Evolutionary conservation across 805 yeast species (phyloP), one percentile per base, ranked within the genome.

Genomic region (Candida succiphila): DNA sequence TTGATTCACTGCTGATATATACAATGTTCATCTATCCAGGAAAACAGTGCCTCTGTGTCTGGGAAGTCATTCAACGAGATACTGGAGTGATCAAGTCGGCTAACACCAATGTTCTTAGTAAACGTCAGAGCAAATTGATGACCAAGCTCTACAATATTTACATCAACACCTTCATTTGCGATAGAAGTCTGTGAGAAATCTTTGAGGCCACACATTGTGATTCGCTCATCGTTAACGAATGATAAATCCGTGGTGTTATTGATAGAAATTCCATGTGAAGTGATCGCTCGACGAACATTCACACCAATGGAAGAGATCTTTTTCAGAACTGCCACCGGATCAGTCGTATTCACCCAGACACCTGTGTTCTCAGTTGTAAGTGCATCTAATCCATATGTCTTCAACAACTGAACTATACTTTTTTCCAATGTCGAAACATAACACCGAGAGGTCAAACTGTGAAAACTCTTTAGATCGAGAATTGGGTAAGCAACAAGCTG

Each of bases 301-400:
- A 89, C 75, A 0, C 98, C 98, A 4, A 94, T 72, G 17, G 96
- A 82, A 1, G 95, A 88, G 22, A 92, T 79, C 53, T 92, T 88
- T 21, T 58, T 48, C 34, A 65, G 48, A 12, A 60, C 57, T 29
- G 55, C 52, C 1, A 24, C 17, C 6, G 31, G 29, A 6, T 37
- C 14, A 9, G 17, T 14, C n/a, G 35, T 34, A 9, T 40, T 33
- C 25, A 79, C 63, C 96, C 96, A 89, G 3, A 89, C 95, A 0
- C 97, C 97, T 0, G 95, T 89, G 44, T 86, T 72, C 14, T 66
- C 72, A 1, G 84, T 81, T 14, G 68, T 61, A 38, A 56, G 61
- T 10, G 74, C 72, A 2, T 54, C 42, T 10, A 84, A 49, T 0
- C 60, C 64, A 45, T 39, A 37, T 4, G 29, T 31, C 62, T 34